Evolutionary conservation across 2,329 filamentous ascomycete genomes (phyloP), one percentile per base, ranked within the genome.

Genomic region (Penicillium sclerotiorum): DNA sequence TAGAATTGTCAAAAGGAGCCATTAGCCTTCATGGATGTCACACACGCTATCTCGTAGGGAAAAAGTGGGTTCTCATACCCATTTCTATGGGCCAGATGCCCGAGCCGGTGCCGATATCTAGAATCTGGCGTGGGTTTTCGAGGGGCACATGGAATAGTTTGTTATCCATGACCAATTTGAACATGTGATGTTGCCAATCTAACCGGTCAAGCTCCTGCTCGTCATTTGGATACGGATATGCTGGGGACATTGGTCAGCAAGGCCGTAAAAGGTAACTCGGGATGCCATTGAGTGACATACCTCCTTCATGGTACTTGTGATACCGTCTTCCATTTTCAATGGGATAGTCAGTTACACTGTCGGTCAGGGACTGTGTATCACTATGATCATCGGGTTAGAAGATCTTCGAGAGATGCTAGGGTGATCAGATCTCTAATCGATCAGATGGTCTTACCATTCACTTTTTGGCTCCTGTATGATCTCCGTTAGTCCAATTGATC

Each of bases 41-140:
- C 30, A 52, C 22, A 55, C 27, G 23, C 5, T 3, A 33, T 3
- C 32, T 32, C 8, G 4, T 13, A 22, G 20, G 12, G 36, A 18
- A 28, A 33, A 37, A 18, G 5, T 27, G 20, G 27, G 47, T 20
- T 38, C 21, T 39, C 68, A 49, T 64, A 58, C 82, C 84, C 73
- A 89, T 80, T 60, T 87, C 81, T 50, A 89, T 84, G 11, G 84
- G 83, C 86, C 86, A 88, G 65, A 82, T 82, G 2, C 84, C 83
- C 0, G 81, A 83, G 13, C 84, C 84, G 6, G 80, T 84, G 40
- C 82, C 81, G 8, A 85, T 70, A 58, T 85, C 81, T 8, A 85
- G 71, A 12, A 84, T 77, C 20, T 72, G 72, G 49, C 75, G 63
- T 3, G 73, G 72, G n/a, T 72, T 60, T 11, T 67, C 58, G 3